Conservation (phyloP, 2,329 filamentous ascomycete species). For the Trichothecium roseum region DNA sequence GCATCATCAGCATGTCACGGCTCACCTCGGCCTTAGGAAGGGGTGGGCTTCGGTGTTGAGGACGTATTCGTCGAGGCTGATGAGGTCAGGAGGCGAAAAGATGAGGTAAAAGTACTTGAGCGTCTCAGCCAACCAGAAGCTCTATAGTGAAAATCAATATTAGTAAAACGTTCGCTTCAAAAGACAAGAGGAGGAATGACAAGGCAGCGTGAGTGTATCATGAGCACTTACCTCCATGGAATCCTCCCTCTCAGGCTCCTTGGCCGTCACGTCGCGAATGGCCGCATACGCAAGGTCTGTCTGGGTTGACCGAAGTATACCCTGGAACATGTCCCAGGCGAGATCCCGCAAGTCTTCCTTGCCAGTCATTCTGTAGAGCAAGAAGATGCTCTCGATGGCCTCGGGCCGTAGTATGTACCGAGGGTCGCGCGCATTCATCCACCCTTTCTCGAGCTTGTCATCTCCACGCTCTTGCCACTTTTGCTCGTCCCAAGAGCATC, state of each 20-base stretch:
- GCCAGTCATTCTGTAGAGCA: constrained; percentile 40
- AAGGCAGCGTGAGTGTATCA: no score
- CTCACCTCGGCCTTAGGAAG: constrained; percentile 7
- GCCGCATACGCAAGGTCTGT: constrained; percentile 38
- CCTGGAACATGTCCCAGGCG: constrained; percentile 42
- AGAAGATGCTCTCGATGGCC: constrained; percentile 36
- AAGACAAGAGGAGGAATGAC: no score
- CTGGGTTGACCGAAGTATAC: constrained; percentile 32
- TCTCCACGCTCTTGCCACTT: constrained; percentile 14
- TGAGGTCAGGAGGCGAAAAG: constrained; percentile 51
- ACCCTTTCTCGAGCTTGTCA: constrained; percentile 36
- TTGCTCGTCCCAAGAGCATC: constrained; percentile 23
- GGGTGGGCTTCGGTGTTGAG: constrained; percentile 45
- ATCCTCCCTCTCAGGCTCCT: constrained; percentile 40
- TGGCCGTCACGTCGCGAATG: constrained; percentile 26
- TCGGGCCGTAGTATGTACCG: constrained; percentile 56
- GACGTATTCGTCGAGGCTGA: constrained; percentile 59
- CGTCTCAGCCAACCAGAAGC: constrained; percentile 64
- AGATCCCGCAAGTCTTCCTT: constrained; percentile 34
- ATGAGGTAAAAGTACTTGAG: constrained; percentile 67
- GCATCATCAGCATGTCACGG: no score
- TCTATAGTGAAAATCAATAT: constrained; percentile 31
- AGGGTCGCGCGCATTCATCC: constrained; percentile 42
- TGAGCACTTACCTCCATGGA: constrained; percentile 43
- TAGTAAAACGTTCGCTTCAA: no score